Evolutionary conservation across 2,329 filamentous ascomycete genomes (phyloP), one percentile per base, ranked within the genome.

Genomic region (Sporothrix euskadiensis): DNA sequence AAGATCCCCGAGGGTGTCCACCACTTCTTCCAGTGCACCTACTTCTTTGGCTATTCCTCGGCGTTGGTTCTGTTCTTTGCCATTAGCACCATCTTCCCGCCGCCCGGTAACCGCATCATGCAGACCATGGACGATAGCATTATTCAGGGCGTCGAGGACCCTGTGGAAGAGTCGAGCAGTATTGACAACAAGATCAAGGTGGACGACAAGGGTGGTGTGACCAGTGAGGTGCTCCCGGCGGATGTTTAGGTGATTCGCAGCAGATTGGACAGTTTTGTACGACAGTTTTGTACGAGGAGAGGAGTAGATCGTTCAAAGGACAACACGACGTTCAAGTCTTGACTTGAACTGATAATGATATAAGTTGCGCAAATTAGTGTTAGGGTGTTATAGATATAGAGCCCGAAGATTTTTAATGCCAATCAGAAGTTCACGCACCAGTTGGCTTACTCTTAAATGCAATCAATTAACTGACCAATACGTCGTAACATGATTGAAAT

Each of bases 11-110:
- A n/a, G 26, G 66, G 66, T 30, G 66, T 69, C 66, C 22, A 10
- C 66, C 66, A 54, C 47, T 69, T 69, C 47, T 69, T 69, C 66
- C 66, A 69, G 47, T 69, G 66, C 66, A 69, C 44, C 66, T 69
- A 69, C 47, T 69, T 69, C 30, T 69, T 69, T 30, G 66, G 66
- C 47, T 69, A 69, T 47, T n/a, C 66, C 1, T 35, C 66, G 14
- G 66, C 44, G 1, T 16, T 54, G 14, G 44, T 69, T 3, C 66
- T 69, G 30, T 69, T 69, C 32, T 54, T 19, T 26, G 66, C 22
- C 66, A 69, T 69, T 14, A 69, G 66, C 66, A 69, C 66, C 44
- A 16, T 54, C 44, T 35, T 69, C 26, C 66, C 66, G 26, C 66
- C 66, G 47, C 66, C 66, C 8, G 66, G 66, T 14, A 69, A 69